Evolutionary conservation across 228 moss, liverwort and hornwort species (phyloP), one percentile per base, ranked within the genome.

Genomic region (Sphagnum fallax): DNA sequence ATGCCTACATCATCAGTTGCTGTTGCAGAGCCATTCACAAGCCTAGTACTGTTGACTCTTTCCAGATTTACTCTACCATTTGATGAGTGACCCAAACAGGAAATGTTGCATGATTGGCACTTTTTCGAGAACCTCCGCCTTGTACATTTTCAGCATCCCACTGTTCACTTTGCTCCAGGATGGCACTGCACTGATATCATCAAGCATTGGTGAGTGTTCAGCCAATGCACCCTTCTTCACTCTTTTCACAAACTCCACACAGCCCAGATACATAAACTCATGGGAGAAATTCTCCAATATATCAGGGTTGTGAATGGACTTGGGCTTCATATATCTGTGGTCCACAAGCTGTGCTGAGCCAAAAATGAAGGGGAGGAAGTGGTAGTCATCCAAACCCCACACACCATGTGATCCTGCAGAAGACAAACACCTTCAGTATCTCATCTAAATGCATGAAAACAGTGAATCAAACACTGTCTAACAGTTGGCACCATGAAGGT

Each of bases 81-180:
- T 86, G 68, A 97, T 93, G 50, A 93, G 83, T 10, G 96, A 93
- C 60, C 96, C 96, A 60, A 97, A 97, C 61, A 97, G 77, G 73
- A 97, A 97, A 82, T 97, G 96, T 79, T 97, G 96, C 96, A 97
- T 97, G 67, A 97, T 93, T 15, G 96, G 96, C 70, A 97, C 93
- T 71, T 93, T 97, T 76, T 97, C 91, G 14, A 97, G 85, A 74
- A 97, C 91, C 80, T 97, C 96, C 10, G 93, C 96, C 81, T 90
- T 97, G 79, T 90, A 97, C 96, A 97, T 97, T 85, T 97, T 97
- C 50, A 93, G 88, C 96, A 97, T 97, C 62, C 96, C 96, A 48
- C 88, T 86, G 55, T 97, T 84, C 18, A 97, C 96, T 83, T 97
- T 97, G 13, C 74, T 89, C 96, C 96, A 97, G 0, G 91, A 73